Conservation (phyloP, 768 basidiomycete species). For the Russula brevipes region DNA sequence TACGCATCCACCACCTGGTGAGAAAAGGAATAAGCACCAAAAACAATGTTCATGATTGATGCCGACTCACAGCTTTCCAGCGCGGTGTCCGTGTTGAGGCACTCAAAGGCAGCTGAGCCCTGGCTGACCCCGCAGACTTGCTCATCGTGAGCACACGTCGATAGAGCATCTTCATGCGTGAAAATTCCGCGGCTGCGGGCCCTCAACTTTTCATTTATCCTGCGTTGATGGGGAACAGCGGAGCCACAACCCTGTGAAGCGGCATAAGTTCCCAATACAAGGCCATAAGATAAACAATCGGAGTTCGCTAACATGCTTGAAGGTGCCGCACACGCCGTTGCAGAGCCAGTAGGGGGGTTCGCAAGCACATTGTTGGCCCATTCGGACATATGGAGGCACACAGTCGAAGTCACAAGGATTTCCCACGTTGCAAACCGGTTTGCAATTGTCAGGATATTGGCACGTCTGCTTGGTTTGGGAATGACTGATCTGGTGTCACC, state of each 20-base stretch:
- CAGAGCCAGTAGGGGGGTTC: constrained; percentile 34
- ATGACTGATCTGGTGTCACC: constrained; percentile 32
- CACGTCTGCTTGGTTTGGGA: constrained; percentile 34
- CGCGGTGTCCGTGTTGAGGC: constrained; percentile 34
- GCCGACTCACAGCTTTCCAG: constrained; percentile 39
- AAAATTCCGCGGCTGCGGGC: constrained; percentile 24
- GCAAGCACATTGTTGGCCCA: constrained; percentile 37
- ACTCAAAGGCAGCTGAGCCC: constrained; percentile 37
- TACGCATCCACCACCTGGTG: constrained; percentile 40
- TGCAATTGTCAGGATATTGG: constrained; percentile 33
- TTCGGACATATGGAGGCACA: constrained; percentile 29
- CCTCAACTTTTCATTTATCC: constrained; percentile 1
- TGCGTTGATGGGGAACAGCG: constrained; percentile 30
- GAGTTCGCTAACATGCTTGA: constrained; percentile 14
- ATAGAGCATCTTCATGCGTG: constrained; percentile 33
- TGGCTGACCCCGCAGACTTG: constrained; percentile 37
- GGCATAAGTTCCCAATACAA: neutral
- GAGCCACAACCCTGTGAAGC: constrained; percentile 39
- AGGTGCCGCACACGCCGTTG: constrained; percentile 38
- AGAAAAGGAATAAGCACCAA: neutral
- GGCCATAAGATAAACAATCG: constrained; percentile 1
- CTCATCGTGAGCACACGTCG: constrained; percentile 31
- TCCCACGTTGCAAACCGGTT: constrained; percentile 31
- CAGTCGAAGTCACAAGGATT: constrained; percentile 39
- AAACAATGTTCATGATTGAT: neutral